Evolutionary conservation across 306 rosid species (phyloP).

Genomic region (Psophocarpus tetragonolobus): DNA sequence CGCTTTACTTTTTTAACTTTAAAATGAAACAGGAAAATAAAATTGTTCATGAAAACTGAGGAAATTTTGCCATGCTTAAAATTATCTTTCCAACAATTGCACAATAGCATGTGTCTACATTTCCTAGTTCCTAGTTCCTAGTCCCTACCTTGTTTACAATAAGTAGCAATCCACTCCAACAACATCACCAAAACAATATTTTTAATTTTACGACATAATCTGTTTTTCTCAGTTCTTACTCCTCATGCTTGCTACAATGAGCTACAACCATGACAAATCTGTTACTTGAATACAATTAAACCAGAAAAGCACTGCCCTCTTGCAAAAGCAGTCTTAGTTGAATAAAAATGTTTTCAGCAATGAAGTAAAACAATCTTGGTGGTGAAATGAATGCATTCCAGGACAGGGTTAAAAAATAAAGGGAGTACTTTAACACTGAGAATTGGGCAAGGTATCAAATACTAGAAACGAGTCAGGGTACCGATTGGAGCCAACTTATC

Average conservation of each 20-base stretch:
- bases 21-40: not conserved
- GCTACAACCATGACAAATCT: not conserved
- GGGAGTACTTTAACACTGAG: too few species aligned
- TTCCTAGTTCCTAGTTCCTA: too few species aligned
- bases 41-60: not conserved
- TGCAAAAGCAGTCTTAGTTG: too few species aligned
- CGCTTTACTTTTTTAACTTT: not conserved
- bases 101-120: not conserved
- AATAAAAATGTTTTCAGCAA: too few species aligned
- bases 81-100: not conserved
- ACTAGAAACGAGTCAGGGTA: not conserved
- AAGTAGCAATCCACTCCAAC: not conserved
- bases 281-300: not conserved
- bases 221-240: not conserved
- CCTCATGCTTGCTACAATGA: not conserved
- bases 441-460: not conserved
- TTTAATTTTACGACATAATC: not conserved
- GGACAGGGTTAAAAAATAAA: too few species aligned
- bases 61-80: not conserved
- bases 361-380: too few species aligned
- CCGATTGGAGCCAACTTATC: not conserved
- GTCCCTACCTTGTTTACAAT: not conserved
- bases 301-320: not conserved
- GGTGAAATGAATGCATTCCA: too few species aligned
- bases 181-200: not conserved